These are phyloP conservation scores for Cladosporium halotolerans DNA, from an alignment of 2,329 filamentous ascomycete species.

Conservation along the genomic window DNA sequence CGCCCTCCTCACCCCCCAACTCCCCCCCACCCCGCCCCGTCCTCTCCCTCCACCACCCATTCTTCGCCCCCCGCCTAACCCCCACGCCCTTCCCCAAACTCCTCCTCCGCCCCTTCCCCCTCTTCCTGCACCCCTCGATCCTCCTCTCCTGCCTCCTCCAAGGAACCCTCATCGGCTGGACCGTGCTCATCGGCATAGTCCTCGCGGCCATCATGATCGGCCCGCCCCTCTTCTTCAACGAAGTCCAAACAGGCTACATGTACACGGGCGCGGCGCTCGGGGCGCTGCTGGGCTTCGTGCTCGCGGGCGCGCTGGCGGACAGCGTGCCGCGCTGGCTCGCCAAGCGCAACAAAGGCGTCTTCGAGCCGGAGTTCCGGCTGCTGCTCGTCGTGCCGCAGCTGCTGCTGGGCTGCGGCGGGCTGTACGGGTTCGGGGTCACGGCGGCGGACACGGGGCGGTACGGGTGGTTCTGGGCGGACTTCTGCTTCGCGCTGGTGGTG, in stretches of 20 bases:
- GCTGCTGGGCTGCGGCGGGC: slow-evolving; percentile 66
- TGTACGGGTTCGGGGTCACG: slow-evolving; percentile 80
- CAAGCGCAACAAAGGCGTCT: slow-evolving; percentile 68
- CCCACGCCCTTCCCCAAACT: slow-evolving; percentile 65
- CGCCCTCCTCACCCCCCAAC: background rate
- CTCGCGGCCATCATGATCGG: slow-evolving; percentile 76
- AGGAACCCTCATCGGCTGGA: slow-evolving; percentile 90
- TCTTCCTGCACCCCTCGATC: slow-evolving; percentile 79
- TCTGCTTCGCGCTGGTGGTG: slow-evolving; percentile 79
- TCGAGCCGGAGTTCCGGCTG: slow-evolving; percentile 88
- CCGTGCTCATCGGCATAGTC: slow-evolving; percentile 82
- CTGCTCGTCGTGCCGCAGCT: slow-evolving; percentile 77
- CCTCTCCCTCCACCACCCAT: slow-evolving; percentile 19
- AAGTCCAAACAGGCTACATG: slow-evolving; percentile 76
- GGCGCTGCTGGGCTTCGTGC: slow-evolving; percentile 66
- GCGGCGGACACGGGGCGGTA: slow-evolving; percentile 56
- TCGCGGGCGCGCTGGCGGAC: slow-evolving; percentile 72
- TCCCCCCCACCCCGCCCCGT: slow-evolving; percentile 12
- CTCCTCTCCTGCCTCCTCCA: slow-evolving; percentile 77
- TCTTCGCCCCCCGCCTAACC: slow-evolving; percentile 75
- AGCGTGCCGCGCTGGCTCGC: slow-evolving; percentile 65
- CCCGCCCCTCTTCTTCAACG: slow-evolving; percentile 72
- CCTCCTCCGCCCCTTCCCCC: slow-evolving; percentile 66
- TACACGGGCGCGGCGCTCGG: slow-evolving; percentile 84
- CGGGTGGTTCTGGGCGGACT: slow-evolving; percentile 66